Conservation (phyloP, 139 green algal genomes). For the Spirogloea muscicola region DNA sequence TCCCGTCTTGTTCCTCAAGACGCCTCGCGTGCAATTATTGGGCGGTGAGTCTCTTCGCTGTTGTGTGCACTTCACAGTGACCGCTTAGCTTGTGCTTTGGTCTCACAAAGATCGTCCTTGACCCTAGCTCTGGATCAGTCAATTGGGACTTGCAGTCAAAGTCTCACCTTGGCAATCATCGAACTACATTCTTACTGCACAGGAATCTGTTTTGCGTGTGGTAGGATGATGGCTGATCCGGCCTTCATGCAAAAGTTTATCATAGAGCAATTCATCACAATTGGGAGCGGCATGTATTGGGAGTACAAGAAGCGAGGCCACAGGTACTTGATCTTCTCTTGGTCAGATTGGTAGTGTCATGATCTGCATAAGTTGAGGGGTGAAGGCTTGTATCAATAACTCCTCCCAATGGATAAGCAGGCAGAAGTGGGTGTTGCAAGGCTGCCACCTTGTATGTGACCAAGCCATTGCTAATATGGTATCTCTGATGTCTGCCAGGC, state of each 20-base stretch:
- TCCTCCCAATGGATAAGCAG: too few relatives aligned
- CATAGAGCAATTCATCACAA: constrained; percentile 80
- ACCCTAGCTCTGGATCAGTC: too few relatives aligned
- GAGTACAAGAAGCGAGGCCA: constrained; percentile 70
- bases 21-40: constrained; percentile 81
- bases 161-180: too few relatives aligned
- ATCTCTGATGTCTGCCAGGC: constrained; percentile 16
- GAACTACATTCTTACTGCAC: background rate
- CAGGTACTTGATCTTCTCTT: constrained; percentile 12
- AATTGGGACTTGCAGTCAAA: too few relatives aligned
- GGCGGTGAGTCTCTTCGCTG: constrained; percentile 75
- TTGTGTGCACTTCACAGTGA: background rate
- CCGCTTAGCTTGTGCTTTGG: background rate
- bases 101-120: background rate
- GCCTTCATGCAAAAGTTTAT: constrained; percentile 90
- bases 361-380: too few relatives aligned
- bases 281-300: constrained; percentile 64
- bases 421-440: too few relatives aligned
- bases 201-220: constrained; percentile 8
- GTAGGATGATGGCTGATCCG: constrained; percentile 84
- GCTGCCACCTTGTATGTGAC: background rate
- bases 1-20: constrained; percentile 60
- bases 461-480: background rate
- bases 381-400: too few relatives aligned
- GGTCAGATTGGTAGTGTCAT: too few relatives aligned